These are phyloP conservation scores for Hyphochytrium catenoides DNA, from an alignment of 352 stramenopile genomes.

Conservation along the genomic window DNA sequence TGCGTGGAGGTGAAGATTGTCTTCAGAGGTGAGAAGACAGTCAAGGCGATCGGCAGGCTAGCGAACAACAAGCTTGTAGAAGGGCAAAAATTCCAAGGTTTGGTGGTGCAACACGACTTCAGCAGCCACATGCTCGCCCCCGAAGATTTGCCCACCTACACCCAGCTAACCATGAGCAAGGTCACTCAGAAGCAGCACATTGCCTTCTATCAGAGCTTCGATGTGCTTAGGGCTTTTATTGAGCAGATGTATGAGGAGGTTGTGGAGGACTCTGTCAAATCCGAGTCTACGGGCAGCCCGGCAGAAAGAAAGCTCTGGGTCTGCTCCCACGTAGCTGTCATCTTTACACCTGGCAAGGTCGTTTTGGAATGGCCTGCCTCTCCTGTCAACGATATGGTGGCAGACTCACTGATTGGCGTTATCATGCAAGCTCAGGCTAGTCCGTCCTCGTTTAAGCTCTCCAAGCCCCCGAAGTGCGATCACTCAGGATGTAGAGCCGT, in stretches of 20 bases:
- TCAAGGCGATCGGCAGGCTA: slow-evolving; percentile 47
- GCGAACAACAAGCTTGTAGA: slow-evolving; percentile 36
- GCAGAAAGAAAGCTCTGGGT: neutral
- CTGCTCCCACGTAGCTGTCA: neutral
- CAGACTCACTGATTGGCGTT: slow-evolving; percentile 81
- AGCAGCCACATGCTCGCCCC: slow-evolving; percentile 58
- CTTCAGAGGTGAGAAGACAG: slow-evolving; percentile 64
- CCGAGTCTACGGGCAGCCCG: neutral
- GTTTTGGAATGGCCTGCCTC: slow-evolving; percentile 62
- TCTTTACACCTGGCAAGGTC: slow-evolving; percentile 17
- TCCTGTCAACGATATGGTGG: slow-evolving; percentile 82
- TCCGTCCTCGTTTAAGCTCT: slow-evolving; percentile 39
- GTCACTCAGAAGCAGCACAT: slow-evolving; percentile 55
- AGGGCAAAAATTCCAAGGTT: slow-evolving; percentile 49
- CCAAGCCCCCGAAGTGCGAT: neutral
- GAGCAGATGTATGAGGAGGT: slow-evolving; percentile 56
- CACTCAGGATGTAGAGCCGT: slow-evolving; percentile 3
- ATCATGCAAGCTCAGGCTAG: slow-evolving; percentile 77
- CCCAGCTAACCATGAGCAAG: slow-evolving; percentile 39
- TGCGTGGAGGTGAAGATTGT: slow-evolving; percentile 62
- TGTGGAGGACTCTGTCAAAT: too few relatives aligned
- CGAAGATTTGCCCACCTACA: slow-evolving; percentile 55
- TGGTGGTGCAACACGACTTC: slow-evolving; percentile 56
- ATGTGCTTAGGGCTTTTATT: slow-evolving; percentile 45
- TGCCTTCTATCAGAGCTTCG: slow-evolving; percentile 24